phyloP scores from a whole-genome alignment of 257 asterid species.

The Nicotiana knightiana region DNA sequence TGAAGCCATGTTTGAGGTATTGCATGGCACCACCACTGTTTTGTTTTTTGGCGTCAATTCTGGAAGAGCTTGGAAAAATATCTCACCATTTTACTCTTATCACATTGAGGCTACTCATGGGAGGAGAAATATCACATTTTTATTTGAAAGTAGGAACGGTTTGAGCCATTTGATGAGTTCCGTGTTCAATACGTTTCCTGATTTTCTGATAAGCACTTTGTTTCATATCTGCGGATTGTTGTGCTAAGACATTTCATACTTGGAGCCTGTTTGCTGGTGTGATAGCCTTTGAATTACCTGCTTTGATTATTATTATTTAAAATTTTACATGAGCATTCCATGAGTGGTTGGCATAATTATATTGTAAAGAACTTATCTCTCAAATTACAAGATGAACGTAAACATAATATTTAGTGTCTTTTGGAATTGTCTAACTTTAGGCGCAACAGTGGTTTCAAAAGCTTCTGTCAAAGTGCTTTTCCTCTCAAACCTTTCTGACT shows the following conservation, averaged over 20 bases:
- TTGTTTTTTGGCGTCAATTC: not conserved
- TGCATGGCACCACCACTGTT: not conserved
- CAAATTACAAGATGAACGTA: not conserved
- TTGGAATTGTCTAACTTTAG: not conserved
- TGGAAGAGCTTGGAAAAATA: not conserved
- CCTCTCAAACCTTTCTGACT: not conserved
- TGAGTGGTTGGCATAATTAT: not conserved
- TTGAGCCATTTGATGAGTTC: not conserved
- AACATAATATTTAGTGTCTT: not conserved
- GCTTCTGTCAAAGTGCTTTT: not conserved
- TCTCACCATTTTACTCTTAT: not conserved
- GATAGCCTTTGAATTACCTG: not conserved
- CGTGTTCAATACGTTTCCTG: not conserved
- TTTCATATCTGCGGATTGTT: not conserved
- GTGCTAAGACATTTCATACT: not conserved
- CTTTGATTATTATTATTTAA: not conserved
- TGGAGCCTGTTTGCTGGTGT: not conserved
- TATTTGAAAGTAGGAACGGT: not conserved
- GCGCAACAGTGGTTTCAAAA: not conserved
- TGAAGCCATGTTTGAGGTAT: conserved; percentile 94
- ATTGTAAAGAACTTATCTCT: not conserved
- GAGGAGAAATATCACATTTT: not conserved
- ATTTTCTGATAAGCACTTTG: not conserved
- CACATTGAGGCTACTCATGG: not conserved
- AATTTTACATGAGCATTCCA: not conserved